Base-by-base conservation (phyloP, 495 filamentous ascomycete genomes). In the Haplographium delicatum region DNA sequence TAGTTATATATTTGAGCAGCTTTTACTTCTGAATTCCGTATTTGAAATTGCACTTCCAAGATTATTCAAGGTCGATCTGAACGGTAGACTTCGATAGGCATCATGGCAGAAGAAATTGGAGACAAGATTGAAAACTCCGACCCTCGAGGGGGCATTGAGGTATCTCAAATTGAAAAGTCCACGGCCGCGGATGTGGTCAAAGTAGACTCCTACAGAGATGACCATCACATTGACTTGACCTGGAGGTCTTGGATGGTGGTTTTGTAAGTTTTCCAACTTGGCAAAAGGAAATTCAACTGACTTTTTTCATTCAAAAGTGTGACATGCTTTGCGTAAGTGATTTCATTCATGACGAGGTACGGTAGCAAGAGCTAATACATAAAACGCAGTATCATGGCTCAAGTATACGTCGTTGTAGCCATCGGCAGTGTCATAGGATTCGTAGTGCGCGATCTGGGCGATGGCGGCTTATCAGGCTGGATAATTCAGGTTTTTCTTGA, bases 381-480 rank as follows among this genome's bases (percentile, higher is more conserved):
- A 37, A 27, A 44, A 28, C 19, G 6, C 22, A 70, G 69, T 4
- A 63, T 74, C 42, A 68, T 69, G 63, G 65, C 69, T 1, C 73
- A 77, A 47, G 68, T 75, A 6, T 79, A 72, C 50, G 75, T 79
- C n/a, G 75, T 79, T 1, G 70, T 76, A 1, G 74, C 76, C 5
- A 74, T 74, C 4, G 74, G 74, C 0, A 72, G 68, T 1, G 72
- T 79, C 24, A 78, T 79, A 44, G 74, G 74, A 0, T 79, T 80
- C 56, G 75, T 76, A 48, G 55, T 74, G 38, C 63, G 73, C 10
- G 75, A 80, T 57, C 59, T 80, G 0, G 76, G 75, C 15, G 69
- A 78, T 22, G 57, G 66, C 4, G 62, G 67, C 3, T 61, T 79
- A 18, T 65, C 73, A 4, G 73, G 74, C 18, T 78, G 76, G 73